Conservation (phyloP, 345 rosid genomes). For the Punica granatum region DNA sequence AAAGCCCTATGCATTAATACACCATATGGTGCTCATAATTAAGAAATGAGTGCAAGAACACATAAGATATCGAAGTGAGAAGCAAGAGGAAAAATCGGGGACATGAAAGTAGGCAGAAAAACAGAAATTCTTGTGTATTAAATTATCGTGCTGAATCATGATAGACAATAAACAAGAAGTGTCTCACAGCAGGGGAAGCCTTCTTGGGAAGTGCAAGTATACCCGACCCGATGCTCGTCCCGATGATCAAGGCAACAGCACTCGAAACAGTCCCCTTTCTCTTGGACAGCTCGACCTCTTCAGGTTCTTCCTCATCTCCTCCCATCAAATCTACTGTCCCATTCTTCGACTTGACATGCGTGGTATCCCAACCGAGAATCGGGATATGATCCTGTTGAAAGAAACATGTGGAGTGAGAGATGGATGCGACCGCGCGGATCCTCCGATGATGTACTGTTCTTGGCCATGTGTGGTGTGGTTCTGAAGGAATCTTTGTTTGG, state of each 20-base stretch:
- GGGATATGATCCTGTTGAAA: not conserved
- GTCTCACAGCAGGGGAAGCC: constrained; percentile 53
- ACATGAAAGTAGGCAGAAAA: not conserved
- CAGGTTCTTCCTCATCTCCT: not conserved
- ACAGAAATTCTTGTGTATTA: not conserved
- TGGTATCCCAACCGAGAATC: not conserved
- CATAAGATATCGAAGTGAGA: too few relatives aligned
- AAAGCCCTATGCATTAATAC: too few relatives aligned
- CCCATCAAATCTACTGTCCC: not conserved
- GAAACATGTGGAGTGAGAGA: not conserved
- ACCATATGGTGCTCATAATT: too few relatives aligned
- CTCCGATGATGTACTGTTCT: not conserved
- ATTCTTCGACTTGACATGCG: constrained; percentile 6
- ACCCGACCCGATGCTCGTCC: constrained; percentile 60
- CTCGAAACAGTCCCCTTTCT: constrained; percentile 49
- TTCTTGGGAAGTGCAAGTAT: constrained; percentile 52
- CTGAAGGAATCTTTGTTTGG: not conserved
- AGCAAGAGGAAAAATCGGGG: too few relatives aligned
- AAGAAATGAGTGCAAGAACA: too few relatives aligned
- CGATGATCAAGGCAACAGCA: constrained; percentile 51
- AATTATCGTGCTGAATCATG: too few relatives aligned
- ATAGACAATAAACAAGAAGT: not conserved
- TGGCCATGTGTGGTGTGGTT: not conserved
- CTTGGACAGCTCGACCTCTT: constrained; percentile 1
- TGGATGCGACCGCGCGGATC: not conserved